Evolutionary conservation across 1,284 basidiomycete genomes (phyloP).

Genomic region (Apiotrichum gracile): DNA sequence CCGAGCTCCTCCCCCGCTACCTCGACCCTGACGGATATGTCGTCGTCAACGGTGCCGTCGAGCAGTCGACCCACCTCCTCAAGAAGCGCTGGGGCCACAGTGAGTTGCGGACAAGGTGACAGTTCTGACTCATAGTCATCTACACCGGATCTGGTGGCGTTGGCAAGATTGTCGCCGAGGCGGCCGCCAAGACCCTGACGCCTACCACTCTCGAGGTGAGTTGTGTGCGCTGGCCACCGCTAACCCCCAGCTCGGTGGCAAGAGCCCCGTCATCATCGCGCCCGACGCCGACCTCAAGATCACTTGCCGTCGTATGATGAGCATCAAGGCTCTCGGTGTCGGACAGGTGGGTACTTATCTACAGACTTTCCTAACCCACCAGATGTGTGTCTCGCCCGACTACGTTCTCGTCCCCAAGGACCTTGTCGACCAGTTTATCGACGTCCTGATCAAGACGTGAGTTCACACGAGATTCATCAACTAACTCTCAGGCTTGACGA

Average conservation of each 20-base stretch:
- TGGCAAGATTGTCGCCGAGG: slow-evolving; percentile 68
- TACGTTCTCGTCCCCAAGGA: slow-evolving; percentile 65
- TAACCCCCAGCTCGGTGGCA: slow-evolving; percentile 60
- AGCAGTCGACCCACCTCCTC: slow-evolving; percentile 69
- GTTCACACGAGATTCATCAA: slow-evolving; percentile 15
- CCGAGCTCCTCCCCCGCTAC: slow-evolving; percentile 72
- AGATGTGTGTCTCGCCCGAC: slow-evolving; percentile 55
- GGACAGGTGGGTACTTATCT: slow-evolving; percentile 54
- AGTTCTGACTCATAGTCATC: slow-evolving; percentile 51
- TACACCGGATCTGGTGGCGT: slow-evolving; percentile 66
- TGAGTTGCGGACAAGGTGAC: slow-evolving; percentile 45
- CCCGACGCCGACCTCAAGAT: slow-evolving; percentile 52
- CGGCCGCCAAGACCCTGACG: slow-evolving; percentile 79
- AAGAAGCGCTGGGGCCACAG: slow-evolving; percentile 83
- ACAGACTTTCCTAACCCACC: background rate
- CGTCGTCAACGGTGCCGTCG: slow-evolving; percentile 69
- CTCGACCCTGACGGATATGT: slow-evolving; percentile 66
- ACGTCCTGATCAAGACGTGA: slow-evolving; percentile 57
- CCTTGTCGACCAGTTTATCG: slow-evolving; percentile 59
- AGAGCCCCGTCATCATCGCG: slow-evolving; percentile 77
- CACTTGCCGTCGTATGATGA: slow-evolving; percentile 53
- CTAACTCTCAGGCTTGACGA: slow-evolving; percentile 24
- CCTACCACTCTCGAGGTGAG: slow-evolving; percentile 59
- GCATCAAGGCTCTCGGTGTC: slow-evolving; percentile 71
- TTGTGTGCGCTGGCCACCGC: too few species aligned